Base-by-base conservation (phyloP, 2,329 filamentous ascomycete species). In the Nemania abortiva region DNA sequence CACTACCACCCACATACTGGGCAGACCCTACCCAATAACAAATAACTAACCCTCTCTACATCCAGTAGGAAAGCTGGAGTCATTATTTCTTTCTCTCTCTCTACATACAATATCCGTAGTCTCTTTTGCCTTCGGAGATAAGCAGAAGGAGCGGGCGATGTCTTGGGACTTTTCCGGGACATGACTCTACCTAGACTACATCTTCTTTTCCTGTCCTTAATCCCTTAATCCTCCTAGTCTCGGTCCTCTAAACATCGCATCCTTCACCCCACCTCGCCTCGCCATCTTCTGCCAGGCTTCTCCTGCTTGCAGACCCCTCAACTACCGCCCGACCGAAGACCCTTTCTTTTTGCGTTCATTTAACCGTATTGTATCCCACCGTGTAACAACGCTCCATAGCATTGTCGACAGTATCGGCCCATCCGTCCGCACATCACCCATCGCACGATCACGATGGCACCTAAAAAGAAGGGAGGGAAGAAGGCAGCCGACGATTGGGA, bases 401-500 rank as follows among this genome's bases (percentile, higher is more conserved):
- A 4, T 15, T 42, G 20, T 39, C 49, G 29, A 53, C 34, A 31
- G 56, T 34, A 63, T 60, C 39, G 42, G 45, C 27, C 18, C 2
- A 27, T 52, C 2, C 50, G 3, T 27, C 27, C 27, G n/a, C 2
- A 37, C 34, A 11, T 54, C 24, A 54, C 27, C 20, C 50, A 57
- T 37, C 22, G 58, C 11, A 80, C 72, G 74, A 70, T 70, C 81
- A 86, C 82, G 70, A 98, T 98, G 95, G 85, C 95, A 78, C 95
- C 95, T 71, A 98, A 98, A 86, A 97, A 96, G 88, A 98, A 97
- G 89, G 85, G 84, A 76, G 92, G 91, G 80, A 92, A 91, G 83
- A 97, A 95, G 87, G 89, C 86, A 79, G 89, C 92, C 79, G 93
- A 97, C 78, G 94, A 98, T 86, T 98, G 95, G 95, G 96, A 98